Base-by-base conservation (phyloP, 129 eudicot genomes). In the Smallanthus sonchifolius region DNA sequence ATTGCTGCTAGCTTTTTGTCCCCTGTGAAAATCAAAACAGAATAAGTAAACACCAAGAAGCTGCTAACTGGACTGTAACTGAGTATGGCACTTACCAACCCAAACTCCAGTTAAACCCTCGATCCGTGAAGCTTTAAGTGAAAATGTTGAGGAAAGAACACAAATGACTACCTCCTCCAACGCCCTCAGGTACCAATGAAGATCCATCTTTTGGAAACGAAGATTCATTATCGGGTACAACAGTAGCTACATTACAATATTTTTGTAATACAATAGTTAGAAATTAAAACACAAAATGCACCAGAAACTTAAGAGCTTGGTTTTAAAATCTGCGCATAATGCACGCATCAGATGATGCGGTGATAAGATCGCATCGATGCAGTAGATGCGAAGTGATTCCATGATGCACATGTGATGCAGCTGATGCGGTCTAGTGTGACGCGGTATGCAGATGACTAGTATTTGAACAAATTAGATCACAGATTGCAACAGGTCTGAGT, bases 111-210 rank as follows among this genome's bases (percentile, higher is more conserved):
- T 84, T 35, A 81, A 73, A 59, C 86, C 83, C 20, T 72, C 77
- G 7, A 79, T 72, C 38, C 91, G 83, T 37, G 91, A 90, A 77
- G 93, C 96, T 59, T 83, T 81, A 20, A 88, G 83, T 70, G 83
- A 76, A 79, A 88, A 90, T 1, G 97, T 64, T 28, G 90, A 83
- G 65, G 42, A 80, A 71, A 90, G 93, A 48, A 80, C 91, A 13
- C 87, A 91, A 80, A 90, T 88, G 17, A 88, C 87, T 76, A 94
- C 96, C 82, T 90, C 96, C 77, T 94, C 98, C 19, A 90, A 89
- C 61, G 92, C 84, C 77, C 97, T 76, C 15, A 86, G 88, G 86
- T 90, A 88, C 97, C 97, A 94, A 78, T 90, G 98, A 70, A 94
- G 97, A 90, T 94, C 96, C 97, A 88, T 94, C 75, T 76, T 80